Base-by-base conservation (phyloP, 495 filamentous ascomycete genomes). In the Margaritispora aquatica region DNA sequence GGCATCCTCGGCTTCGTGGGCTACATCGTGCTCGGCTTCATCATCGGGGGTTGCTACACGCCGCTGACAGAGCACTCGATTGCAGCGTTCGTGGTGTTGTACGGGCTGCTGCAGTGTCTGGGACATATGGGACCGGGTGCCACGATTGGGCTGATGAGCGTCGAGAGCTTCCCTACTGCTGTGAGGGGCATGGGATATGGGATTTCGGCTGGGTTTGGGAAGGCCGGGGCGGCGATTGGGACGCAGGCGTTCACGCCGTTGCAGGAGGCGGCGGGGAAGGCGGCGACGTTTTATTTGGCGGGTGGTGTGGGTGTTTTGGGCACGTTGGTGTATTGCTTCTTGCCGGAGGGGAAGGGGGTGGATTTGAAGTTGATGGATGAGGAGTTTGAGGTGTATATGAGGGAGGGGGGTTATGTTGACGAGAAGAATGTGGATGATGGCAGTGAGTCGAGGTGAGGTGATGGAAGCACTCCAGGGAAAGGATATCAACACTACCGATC, bases 151-250 rank as follows among this genome's bases (percentile, higher is more conserved):
- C 36, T 60, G 2, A 44, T 44, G 17, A 44, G 51, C 3, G 69
- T 73, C 0, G 77, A 82, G 47, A 77, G 73, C 0, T 80, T 82
- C 58, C 77, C 77, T 1, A 82, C 77, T 0, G 73, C 77, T 0
- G 61, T 80, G 0, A 74, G 79, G 10, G 78, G 79, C 2, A 75
- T 80, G 49, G 79, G 75, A 48, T 65, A 78, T 1, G 77, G 77
- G 1, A 67, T 79, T 53, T 76, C 73, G 1, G 77, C 77, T 1
- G 77, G 77, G 0, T 63, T 76, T 17, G 75, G 75, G 3, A 82
- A 80, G 53, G 76, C 76, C 0, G 79, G 79, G 7, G 77, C 76
- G 0, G 75, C 74, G 0, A 76, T 80, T 27, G 78, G 75, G 4
- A 77, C 75, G 0, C 57, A 75, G 46, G 74, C 78, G 5, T 78